Base-by-base conservation (phyloP, 768 basidiomycete genomes). In the Serpula lacrymans region DNA sequence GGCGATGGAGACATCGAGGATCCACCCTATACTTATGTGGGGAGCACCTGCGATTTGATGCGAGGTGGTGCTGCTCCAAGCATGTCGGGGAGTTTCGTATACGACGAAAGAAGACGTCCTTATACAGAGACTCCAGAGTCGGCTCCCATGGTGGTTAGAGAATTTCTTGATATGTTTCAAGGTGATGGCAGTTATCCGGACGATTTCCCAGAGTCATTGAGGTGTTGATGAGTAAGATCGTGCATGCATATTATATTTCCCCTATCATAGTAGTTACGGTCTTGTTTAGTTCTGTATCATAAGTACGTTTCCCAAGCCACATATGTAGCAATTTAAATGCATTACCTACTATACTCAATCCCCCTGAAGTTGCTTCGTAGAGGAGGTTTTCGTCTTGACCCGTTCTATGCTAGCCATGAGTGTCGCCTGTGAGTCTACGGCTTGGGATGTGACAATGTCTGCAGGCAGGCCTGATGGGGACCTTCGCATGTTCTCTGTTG, bases 171-270 rank as follows among this genome's bases (percentile, higher is more conserved):
- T 13, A 65, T 65, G 61, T 63, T 63, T 21, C 37, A 55, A 17
- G 63, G 54, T 16, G 59, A 63, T 23, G 61, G 59, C 30, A 63
- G 61, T 21, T 63, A 65, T 29, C 61, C 61, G 29, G 43, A 55
- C 26, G 54, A 65, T 44, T 63, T 63, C 45, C 61, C 61, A 17
- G 54, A 55, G 28, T 63, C 61, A 21, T 33, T 63, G 20, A 57
- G 51, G 32, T 39, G 43, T 42, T 12, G 9, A 21, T 13, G 33
- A n/a, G 12, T 13, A 16, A 41, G 23, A 16, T 37, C 34, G 7
- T 23, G 20, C 8, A 37, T 35, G 38, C 36, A 27, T 40, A 29
- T 9, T 29, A 9, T 14, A 9, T 29, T 9, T 29, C 27, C 9
- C 27, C 10, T 29, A 29, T 29, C 14, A 29, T 29, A 9, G 9